phyloP scores from a whole-genome alignment of 2,329 filamentous ascomycete genomes.

The Aulographum hederae region DNA sequence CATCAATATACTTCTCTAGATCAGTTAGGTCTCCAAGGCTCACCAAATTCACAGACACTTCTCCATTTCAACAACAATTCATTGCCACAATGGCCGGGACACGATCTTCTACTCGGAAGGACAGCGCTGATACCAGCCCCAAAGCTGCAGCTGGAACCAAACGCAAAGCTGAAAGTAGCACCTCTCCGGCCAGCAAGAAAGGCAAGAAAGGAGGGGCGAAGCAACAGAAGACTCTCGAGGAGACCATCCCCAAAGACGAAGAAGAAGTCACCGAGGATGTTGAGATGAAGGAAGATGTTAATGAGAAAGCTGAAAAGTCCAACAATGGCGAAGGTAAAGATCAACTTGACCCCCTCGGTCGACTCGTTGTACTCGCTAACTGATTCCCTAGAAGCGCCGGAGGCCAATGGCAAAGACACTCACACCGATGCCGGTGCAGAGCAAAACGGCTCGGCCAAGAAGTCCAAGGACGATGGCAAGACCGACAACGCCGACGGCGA shows the following conservation, averaged over 20 bases:
- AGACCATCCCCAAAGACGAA: conserved; percentile 25
- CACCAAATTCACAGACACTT: too few relatives aligned
- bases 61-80: too few relatives aligned
- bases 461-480: conserved; percentile 9
- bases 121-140: background rate
- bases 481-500: conserved; percentile 6
- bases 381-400: too few relatives aligned
- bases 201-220: conserved; percentile 17
- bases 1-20: too few relatives aligned
- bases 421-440: too few relatives aligned
- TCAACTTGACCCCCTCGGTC: too few relatives aligned
- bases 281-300: conserved; percentile 10
- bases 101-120: background rate
- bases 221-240: conserved; percentile 33
- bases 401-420: conserved; percentile 6
- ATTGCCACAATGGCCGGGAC: too few relatives aligned
- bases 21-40: too few relatives aligned
- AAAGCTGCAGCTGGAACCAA: conserved; percentile 16
- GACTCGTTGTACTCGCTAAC: too few relatives aligned
- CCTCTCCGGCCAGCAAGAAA: conserved; percentile 20
- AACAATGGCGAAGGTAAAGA: too few relatives aligned
- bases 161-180: conserved; percentile 18
- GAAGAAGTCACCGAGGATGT: conserved; percentile 7
- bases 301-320: conserved; percentile 2
- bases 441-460: too few relatives aligned